phyloP scores from a whole-genome alignment of 352 stramenopile genomes.

The Phytophthora tentaculata region DNA sequence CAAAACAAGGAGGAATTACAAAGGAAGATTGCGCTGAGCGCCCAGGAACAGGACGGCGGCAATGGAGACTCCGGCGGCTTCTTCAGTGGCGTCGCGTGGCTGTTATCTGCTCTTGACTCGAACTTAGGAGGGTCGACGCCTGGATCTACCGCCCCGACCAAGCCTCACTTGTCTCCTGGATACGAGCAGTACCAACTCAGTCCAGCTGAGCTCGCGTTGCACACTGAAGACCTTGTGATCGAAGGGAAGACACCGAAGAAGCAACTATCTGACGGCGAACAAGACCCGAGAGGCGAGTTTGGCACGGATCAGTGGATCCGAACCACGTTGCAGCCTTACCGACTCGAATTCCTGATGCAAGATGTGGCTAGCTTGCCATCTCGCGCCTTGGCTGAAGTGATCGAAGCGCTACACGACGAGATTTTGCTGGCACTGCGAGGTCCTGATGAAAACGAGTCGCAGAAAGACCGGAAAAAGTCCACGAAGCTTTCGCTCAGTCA shows the following conservation, averaged over 20 bases:
- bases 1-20: conserved; percentile 66
- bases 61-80: conserved; percentile 46
- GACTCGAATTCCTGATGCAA: conserved; percentile 67
- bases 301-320: conserved; percentile 68
- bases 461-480: conserved; percentile 32
- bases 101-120: conserved; percentile 72
- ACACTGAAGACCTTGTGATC: conserved; percentile 60
- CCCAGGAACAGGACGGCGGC: conserved; percentile 35
- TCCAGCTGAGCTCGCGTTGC: conserved; percentile 49
- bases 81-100: conserved; percentile 77
- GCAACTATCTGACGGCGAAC: conserved; percentile 11
- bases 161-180: conserved; percentile 32
- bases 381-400: conserved; percentile 49
- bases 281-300: conserved; percentile 38
- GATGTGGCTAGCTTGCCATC: conserved; percentile 61
- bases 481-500: conserved; percentile 45
- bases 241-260: conserved; percentile 31
- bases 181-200: conserved; percentile 41
- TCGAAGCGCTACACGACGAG: conserved; percentile 65
- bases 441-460: conserved; percentile 20
- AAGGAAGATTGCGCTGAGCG: conserved; percentile 48
- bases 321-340: conserved; percentile 68
- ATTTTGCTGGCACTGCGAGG: conserved; percentile 46
- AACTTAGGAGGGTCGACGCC: conserved; percentile 35
- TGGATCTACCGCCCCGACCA: conserved; percentile 17